phyloP scores from a whole-genome alignment of 257 asterid genomes.

The Nicotiana knightiana region DNA sequence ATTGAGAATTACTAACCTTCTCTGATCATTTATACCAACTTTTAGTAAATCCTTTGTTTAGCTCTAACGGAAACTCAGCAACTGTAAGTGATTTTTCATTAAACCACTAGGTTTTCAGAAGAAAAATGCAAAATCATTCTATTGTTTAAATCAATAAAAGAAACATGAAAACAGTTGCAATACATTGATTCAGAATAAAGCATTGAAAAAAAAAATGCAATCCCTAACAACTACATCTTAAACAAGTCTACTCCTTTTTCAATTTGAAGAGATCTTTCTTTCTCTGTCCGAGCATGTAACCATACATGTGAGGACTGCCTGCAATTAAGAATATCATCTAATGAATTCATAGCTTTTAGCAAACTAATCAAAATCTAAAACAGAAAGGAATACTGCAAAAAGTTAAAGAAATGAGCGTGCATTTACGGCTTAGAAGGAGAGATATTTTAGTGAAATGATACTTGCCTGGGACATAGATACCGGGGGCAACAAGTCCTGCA shows the following conservation, averaged over 20 bases:
- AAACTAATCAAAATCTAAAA: neutral
- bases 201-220: neutral
- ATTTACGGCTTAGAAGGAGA: neutral
- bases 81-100: no score
- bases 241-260: slow-evolving; percentile 41
- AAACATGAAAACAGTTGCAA: no score
- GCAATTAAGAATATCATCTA: no score
- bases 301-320: no score
- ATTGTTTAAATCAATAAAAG: no score
- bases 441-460: neutral
- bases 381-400: neutral
- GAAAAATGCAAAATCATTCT: no score
- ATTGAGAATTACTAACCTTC: no score
- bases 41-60: neutral
- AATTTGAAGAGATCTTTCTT: slow-evolving; percentile 38
- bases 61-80: no score
- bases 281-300: no score
- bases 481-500: slow-evolving; percentile 47
- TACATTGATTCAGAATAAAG: neutral
- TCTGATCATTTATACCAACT: no score
- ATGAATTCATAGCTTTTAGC: no score
- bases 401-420: neutral
- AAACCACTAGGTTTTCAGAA: no score
- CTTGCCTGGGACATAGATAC: slow-evolving; percentile 64
- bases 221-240: neutral